phyloP scores from a whole-genome alignment of 352 stramenopile genomes.

The Phytophthora sojae region DNA sequence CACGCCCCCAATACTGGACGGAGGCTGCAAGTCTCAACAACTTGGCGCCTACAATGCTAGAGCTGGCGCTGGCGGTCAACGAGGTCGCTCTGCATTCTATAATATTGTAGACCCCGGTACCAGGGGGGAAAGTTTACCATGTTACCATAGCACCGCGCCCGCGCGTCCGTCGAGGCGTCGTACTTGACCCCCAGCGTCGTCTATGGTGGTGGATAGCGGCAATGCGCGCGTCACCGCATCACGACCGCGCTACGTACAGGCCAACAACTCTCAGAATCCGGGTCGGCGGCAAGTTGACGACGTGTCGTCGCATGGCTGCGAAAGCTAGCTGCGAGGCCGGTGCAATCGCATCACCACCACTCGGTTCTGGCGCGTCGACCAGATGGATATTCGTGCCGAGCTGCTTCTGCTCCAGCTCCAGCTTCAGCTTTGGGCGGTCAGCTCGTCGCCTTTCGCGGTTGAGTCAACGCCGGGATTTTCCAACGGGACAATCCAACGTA shows the following conservation, averaged over 20 bases:
- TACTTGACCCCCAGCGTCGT: conserved; percentile 32
- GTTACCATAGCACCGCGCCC: neutral
- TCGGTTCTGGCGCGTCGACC: conserved; percentile 8
- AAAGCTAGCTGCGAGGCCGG: neutral
- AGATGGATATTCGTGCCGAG: conserved; percentile 27
- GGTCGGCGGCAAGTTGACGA: conserved; percentile 7
- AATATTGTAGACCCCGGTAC: neutral
- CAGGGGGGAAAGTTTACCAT: neutral
- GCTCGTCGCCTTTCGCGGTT: neutral
- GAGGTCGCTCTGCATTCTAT: neutral
- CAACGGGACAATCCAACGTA: conserved; percentile 9
- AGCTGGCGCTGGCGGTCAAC: neutral
- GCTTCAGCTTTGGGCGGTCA: neutral
- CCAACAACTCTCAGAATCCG: conserved; percentile 26
- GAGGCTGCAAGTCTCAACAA: no score
- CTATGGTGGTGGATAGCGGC: conserved; percentile 12
- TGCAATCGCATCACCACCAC: neutral
- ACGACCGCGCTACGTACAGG: conserved; percentile 13
- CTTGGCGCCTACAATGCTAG: neutral
- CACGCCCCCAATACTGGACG: no score
- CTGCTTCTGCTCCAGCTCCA: neutral
- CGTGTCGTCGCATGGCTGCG: conserved; percentile 10
- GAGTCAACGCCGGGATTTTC: conserved; percentile 7
- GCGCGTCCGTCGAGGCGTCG: conserved; percentile 19
- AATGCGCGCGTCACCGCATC: neutral